These are phyloP conservation scores for Colletotrichum eremochloae DNA, from an alignment of 2,329 filamentous ascomycete genomes.

Conservation along the genomic window DNA sequence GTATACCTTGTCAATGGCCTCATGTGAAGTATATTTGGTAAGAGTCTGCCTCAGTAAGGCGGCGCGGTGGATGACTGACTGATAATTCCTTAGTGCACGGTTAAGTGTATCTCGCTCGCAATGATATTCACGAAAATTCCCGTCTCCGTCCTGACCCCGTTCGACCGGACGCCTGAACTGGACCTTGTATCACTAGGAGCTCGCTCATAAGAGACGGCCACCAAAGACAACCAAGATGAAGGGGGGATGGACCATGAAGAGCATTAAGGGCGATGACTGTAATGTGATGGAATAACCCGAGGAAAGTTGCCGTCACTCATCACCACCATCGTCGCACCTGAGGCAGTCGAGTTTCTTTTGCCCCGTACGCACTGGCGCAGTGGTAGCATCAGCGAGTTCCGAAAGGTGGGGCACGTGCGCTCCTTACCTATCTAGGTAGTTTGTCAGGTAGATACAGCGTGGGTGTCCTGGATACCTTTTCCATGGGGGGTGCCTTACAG, in stretches of 20 bases:
- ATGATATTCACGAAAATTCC: neutral
- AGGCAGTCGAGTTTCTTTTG: neutral
- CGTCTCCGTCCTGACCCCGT: neutral
- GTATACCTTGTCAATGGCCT: neutral
- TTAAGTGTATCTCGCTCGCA: neutral
- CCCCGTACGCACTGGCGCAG: conserved; percentile 5
- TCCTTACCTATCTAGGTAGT: neutral
- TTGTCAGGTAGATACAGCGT: neutral
- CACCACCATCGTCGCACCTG: conserved; percentile 11
- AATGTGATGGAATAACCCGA: conserved; percentile 1
- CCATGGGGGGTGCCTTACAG: conserved; percentile 1
- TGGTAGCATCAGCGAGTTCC: conserved; percentile 3
- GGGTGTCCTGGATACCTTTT: no score
- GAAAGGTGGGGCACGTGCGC: neutral
- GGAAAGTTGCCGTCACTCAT: conserved; percentile 4
- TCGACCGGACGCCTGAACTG: conserved; percentile 14
- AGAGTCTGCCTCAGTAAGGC: neutral
- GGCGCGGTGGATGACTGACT: neutral
- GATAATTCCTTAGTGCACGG: neutral
- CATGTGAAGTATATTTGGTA: neutral
- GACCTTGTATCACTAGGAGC: neutral
- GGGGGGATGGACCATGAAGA: neutral
- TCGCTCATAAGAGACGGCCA: neutral
- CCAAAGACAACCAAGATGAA: neutral
- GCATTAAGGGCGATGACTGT: neutral